Evolutionary conservation across 495 filamentous ascomycete genomes (phyloP).

Genomic region (Neurospora hispaniola): DNA sequence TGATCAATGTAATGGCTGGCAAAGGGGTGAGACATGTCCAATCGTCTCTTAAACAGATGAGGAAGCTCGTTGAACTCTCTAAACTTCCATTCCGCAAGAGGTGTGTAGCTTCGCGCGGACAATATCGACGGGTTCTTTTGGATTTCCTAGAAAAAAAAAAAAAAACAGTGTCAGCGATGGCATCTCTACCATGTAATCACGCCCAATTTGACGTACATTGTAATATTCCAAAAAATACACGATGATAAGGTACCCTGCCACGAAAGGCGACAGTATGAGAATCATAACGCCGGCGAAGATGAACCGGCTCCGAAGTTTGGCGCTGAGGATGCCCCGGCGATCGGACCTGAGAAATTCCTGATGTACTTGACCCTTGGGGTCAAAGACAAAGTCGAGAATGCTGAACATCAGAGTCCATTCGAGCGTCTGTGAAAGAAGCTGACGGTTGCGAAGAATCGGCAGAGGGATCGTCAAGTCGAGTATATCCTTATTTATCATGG

Average conservation of each 20-base stretch:
- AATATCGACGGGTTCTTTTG: slow-evolving; percentile 76
- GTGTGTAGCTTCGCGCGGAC: slow-evolving; percentile 78
- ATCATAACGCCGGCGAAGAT: slow-evolving; percentile 76
- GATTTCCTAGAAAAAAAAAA: slow-evolving; percentile 51
- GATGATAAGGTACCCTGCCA: slow-evolving; percentile 69
- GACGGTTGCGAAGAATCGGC: slow-evolving; percentile 68
- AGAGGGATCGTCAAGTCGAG: slow-evolving; percentile 77
- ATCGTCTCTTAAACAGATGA: slow-evolving; percentile 78
- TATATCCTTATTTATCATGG: slow-evolving; percentile 92
- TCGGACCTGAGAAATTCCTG: slow-evolving; percentile 74
- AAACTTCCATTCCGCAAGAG: slow-evolving; percentile 94
- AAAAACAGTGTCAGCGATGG: slow-evolving; percentile 5
- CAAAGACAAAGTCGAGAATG: slow-evolving; percentile 89
- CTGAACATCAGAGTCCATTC: slow-evolving; percentile 84
- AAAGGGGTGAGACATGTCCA: slow-evolving; percentile 91
- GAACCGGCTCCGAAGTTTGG: slow-evolving; percentile 63
- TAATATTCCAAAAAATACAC: slow-evolving; percentile 90
- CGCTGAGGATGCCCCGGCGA: slow-evolving; percentile 67
- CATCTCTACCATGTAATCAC: background rate
- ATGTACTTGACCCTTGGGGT: slow-evolving; percentile 71
- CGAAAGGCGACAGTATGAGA: slow-evolving; percentile 71
- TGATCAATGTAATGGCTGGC: slow-evolving; percentile 89
- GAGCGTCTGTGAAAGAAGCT: slow-evolving; percentile 68
- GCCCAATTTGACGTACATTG: slow-evolving; percentile 44
- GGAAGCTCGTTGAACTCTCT: slow-evolving; percentile 95